Evolutionary conservation across 192 early-diverging fungal genomes (phyloP).

Genomic region (Linnemannia schmuckeri): DNA sequence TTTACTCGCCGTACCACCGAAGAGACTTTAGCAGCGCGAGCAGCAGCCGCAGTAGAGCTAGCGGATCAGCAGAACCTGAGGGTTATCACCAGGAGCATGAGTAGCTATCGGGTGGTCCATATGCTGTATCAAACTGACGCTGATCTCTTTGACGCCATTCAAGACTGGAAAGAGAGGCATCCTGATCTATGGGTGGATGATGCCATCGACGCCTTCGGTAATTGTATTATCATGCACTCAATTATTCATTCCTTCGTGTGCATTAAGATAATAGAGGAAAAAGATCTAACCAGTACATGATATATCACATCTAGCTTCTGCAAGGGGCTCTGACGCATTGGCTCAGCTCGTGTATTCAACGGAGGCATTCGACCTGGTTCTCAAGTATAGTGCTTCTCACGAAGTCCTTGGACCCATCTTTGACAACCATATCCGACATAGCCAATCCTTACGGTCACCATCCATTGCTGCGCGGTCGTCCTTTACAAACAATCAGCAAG

Average conservation of each 20-base stretch:
- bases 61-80: constrained; percentile 22
- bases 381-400: constrained; percentile 29
- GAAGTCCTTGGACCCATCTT: constrained; percentile 28
- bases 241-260: not conserved
- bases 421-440: constrained; percentile 1
- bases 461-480: not conserved
- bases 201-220: constrained; percentile 50
- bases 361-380: constrained; percentile 43
- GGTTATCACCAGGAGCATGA: constrained; percentile 30
- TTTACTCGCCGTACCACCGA: constrained; percentile 15
- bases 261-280: not conserved
- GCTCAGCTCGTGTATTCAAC: constrained; percentile 44
- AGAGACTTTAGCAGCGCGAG: not conserved
- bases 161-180: constrained; percentile 36
- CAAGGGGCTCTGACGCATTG: constrained; percentile 37
- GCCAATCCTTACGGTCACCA: constrained; percentile 7
- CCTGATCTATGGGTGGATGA: constrained; percentile 36
- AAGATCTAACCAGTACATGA: not conserved
- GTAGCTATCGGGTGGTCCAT: constrained; percentile 41
- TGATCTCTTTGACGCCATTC: constrained; percentile 47
- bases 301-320: constrained; percentile 1
- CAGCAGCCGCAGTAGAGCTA: constrained; percentile 4
- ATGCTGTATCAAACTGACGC: constrained; percentile 36
- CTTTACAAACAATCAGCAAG: not conserved
- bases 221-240: not conserved